A percentile compares a stretch with the other conserved stretches of the same genome.
Conservation (phyloP, 2,329 filamentous ascomycete genomes). For the Westerdykella aurantiaca region DNA sequence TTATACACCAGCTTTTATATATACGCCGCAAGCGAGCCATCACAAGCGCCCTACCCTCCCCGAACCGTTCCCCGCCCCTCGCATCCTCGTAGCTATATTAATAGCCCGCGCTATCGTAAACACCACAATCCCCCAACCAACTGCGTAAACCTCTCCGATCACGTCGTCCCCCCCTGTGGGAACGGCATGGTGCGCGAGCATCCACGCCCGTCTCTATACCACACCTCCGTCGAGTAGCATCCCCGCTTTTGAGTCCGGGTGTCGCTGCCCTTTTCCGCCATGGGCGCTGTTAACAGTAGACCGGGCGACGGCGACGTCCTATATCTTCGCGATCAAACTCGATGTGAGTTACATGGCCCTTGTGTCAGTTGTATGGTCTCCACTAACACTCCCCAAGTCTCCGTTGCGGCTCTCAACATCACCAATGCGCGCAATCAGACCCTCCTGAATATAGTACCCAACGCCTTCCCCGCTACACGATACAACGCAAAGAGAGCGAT, state of each 20-base stretch:
- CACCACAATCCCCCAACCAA: constrained; percentile 10
- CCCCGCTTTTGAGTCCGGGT: constrained; percentile 12
- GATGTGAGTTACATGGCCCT: constrained; percentile 56
- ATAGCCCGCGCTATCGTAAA: constrained; percentile 13
- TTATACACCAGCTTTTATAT: no score
- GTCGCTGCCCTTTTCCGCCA: constrained; percentile 38
- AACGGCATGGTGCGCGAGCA: constrained; percentile 23
- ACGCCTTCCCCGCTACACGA: constrained; percentile 78
- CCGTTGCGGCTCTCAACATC: constrained; percentile 76
- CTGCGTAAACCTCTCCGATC: constrained; percentile 8
- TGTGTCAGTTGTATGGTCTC: neutral
- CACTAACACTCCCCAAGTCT: constrained; percentile 55
- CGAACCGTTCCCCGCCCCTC: constrained; percentile 17
- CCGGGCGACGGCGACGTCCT: constrained; percentile 70
- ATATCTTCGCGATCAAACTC: constrained; percentile 84
- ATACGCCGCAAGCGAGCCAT: no score
- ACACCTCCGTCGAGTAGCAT: neutral
- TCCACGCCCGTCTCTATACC: constrained; percentile 3
- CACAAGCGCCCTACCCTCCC: no score
- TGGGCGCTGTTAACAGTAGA: constrained; percentile 90
- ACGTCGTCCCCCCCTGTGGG: constrained; percentile 12
- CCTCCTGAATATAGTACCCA: constrained; percentile 72
- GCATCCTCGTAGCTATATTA: constrained; percentile 21
- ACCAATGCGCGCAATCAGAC: constrained; percentile 73
- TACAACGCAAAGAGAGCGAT: constrained; percentile 65